A percentile compares a stretch with the other conserved stretches of the same genome.
phyloP scores from a whole-genome alignment of 2,329 filamentous ascomycete genomes.

The Trichoderma sp. region DNA sequence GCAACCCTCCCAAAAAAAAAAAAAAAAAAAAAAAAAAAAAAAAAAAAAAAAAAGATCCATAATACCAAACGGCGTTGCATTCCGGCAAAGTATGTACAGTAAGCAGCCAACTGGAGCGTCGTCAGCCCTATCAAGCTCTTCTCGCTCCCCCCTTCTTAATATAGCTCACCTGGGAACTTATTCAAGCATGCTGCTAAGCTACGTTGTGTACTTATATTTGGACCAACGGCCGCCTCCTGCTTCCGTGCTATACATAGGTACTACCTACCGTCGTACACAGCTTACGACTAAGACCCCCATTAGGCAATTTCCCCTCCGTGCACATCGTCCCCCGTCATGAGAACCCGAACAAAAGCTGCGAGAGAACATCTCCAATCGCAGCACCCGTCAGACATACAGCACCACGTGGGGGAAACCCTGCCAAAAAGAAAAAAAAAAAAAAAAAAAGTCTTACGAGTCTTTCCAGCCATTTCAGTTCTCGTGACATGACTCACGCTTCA shows the following conservation, averaged over 20 bases:
- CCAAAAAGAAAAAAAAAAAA: too few species aligned
- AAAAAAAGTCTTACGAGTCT: neutral
- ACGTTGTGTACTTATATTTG: constrained; percentile 13
- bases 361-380: neutral
- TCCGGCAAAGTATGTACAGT: neutral
- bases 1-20: too few species aligned
- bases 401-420: neutral
- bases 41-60: neutral
- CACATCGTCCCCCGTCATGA: neutral
- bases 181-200: too few species aligned
- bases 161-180: neutral
- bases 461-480: neutral
- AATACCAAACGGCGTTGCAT: neutral
- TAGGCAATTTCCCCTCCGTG: neutral
- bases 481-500: neutral
- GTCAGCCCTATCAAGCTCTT: constrained; percentile 6
- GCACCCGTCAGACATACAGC: neutral
- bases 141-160: neutral
- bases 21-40: too few species aligned
- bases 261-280: too few species aligned
- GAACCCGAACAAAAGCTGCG: neutral
- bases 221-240: neutral
- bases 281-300: neutral
- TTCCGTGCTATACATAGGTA: neutral
- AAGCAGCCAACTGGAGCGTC: neutral